Percentiles rank a stretch among this genome's conserved stretches.
Conservation (phyloP, 176 grass and related monocot genomes). For the Musa acuminata region DNA sequence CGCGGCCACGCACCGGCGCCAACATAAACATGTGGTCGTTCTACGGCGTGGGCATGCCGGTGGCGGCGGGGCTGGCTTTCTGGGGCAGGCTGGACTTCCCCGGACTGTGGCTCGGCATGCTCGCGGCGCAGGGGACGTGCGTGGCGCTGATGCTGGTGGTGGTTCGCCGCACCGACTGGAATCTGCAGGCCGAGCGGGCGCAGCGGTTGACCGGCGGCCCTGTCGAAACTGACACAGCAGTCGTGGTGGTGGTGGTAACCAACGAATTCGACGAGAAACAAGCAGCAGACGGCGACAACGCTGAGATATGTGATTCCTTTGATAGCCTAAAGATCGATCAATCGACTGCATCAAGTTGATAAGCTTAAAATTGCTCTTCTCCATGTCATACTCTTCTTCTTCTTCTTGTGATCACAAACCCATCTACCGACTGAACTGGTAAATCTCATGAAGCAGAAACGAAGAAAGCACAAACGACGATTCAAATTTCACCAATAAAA, state of each 20-base stretch:
- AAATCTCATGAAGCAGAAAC: too few relatives aligned
- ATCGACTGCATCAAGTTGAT: too few relatives aligned
- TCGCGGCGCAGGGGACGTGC: slow-evolving; percentile 73
- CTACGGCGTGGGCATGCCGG: slow-evolving; percentile 75
- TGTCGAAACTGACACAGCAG: neutral
- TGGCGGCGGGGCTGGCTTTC: slow-evolving; percentile 56
- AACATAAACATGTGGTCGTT: slow-evolving; percentile 72
- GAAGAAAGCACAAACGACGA: too few relatives aligned
- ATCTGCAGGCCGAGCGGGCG: slow-evolving; percentile 50
- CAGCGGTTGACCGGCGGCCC: slow-evolving; percentile 47
- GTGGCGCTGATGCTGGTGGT: slow-evolving; percentile 57
- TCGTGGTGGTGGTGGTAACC: neutral
- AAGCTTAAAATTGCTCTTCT: too few relatives aligned
- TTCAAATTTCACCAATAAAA: too few relatives aligned
- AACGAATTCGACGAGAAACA: neutral
- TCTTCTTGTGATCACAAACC: too few relatives aligned
- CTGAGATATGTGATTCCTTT: neutral
- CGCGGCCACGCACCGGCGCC: slow-evolving; percentile 47
- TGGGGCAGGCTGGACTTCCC: slow-evolving; percentile 41
- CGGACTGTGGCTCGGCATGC: slow-evolving; percentile 87
- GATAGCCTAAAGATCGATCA: too few relatives aligned
- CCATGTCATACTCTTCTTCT: too few relatives aligned
- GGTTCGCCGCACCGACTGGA: slow-evolving; percentile 55
- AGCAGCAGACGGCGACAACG: neutral
- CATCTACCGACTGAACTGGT: too few relatives aligned